phyloP scores from a whole-genome alignment of 2,329 filamentous ascomycete genomes.

The Claviceps humidiphila region DNA sequence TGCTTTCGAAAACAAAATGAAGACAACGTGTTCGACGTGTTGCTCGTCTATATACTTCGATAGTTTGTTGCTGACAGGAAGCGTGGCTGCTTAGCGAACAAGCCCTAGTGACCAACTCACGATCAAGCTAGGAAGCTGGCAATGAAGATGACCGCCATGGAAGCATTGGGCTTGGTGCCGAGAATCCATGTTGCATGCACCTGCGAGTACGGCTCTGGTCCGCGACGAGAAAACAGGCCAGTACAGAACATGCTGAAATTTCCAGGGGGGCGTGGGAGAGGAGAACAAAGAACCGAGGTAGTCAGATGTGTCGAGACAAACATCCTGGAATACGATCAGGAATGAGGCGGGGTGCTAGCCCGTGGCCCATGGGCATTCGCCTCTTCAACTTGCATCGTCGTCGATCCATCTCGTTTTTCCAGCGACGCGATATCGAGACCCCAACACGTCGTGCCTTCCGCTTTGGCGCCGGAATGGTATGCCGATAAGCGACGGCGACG shows the following conservation, averaged over 20 bases:
- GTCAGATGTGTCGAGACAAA: background rate
- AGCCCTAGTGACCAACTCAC: background rate
- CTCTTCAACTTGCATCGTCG: background rate
- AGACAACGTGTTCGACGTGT: background rate
- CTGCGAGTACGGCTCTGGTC: background rate
- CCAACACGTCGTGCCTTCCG: background rate
- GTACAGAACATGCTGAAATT: background rate
- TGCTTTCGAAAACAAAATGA: background rate
- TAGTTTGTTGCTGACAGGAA: background rate
- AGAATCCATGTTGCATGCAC: slow-evolving; percentile 1
- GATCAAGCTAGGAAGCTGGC: background rate
- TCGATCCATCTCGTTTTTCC: no score
- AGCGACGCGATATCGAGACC: background rate
- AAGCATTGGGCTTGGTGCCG: background rate
- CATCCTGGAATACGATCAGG: background rate
- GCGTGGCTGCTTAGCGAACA: background rate
- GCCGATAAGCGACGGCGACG: background rate
- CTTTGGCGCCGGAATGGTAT: background rate
- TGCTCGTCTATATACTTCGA: background rate
- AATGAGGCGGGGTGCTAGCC: background rate
- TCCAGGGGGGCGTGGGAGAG: background rate
- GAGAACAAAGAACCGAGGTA: background rate
- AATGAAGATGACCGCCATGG: background rate
- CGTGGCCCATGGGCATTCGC: background rate
- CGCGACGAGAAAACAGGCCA: background rate